These are phyloP conservation scores for Chlamydomonas reinhardtii DNA, from an alignment of 163 green algal species.

Conservation along the genomic window DNA sequence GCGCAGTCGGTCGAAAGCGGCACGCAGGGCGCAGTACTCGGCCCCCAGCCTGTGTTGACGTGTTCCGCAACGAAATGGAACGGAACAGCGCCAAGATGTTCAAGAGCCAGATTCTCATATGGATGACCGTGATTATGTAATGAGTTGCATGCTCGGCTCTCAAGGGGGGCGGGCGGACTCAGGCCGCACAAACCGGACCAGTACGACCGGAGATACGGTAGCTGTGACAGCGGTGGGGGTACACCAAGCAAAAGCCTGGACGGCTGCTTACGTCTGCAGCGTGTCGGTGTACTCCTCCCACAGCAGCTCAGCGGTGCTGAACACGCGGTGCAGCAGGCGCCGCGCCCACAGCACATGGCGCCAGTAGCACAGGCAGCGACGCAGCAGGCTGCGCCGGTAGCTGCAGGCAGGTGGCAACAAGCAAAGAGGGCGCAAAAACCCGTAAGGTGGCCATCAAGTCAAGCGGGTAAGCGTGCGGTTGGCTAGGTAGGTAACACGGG, in stretches of 20 bases:
- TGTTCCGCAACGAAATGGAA: no score
- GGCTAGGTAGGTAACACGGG: no score
- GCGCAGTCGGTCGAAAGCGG: constrained; percentile 11
- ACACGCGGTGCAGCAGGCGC: constrained; percentile 19
- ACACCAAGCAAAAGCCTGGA: no score
- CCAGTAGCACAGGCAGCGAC: constrained; percentile 16
- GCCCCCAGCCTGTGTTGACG: constrained; percentile 11
- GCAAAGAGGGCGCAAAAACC: no score
- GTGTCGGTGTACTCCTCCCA: constrained; percentile 24
- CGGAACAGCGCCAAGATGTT: no score
- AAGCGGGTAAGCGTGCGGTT: no score
- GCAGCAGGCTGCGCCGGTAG: background rate
- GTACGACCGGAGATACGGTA: no score
- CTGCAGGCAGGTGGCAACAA: background rate
- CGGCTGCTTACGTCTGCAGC: background rate
- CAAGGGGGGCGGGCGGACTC: no score
- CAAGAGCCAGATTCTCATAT: background rate
- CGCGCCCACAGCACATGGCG: background rate
- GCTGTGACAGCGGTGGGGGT: no score
- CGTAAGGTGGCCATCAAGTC: no score
- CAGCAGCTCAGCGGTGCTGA: constrained; percentile 14
- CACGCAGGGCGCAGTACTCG: constrained; percentile 14
- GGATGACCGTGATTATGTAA: background rate
- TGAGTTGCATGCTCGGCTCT: no score
- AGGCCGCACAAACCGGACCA: no score